phyloP scores from a whole-genome alignment of 306 rosid genomes.

The Vigna angularis region DNA sequence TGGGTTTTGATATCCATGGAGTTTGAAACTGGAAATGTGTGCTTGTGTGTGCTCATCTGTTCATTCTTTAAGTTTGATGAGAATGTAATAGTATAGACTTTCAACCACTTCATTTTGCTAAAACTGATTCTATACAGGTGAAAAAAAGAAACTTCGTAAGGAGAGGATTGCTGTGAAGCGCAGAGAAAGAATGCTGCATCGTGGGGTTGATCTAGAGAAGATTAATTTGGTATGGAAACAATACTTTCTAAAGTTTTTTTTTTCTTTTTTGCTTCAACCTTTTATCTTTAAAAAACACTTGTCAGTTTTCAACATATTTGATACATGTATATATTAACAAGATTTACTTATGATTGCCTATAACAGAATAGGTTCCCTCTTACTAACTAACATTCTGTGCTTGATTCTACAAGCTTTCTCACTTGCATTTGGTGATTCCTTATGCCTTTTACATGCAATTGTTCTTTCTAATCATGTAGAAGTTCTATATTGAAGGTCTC shows the following conservation, averaged over 20 bases:
- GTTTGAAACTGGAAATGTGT: slow-evolving; percentile 28
- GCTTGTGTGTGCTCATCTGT: background rate
- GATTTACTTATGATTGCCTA: background rate
- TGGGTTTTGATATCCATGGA: slow-evolving; percentile 23
- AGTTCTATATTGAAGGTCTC: slow-evolving; percentile 1
- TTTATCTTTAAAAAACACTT: background rate
- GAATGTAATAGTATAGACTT: slow-evolving; percentile 15
- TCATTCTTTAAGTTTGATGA: slow-evolving; percentile 21
- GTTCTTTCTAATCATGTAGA: slow-evolving; percentile 13
- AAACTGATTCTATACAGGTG: slow-evolving; percentile 59
- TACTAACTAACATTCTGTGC: background rate
- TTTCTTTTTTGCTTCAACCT: slow-evolving; percentile 25
- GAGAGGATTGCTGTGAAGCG: slow-evolving; percentile 76
- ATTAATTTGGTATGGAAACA: slow-evolving; percentile 66
- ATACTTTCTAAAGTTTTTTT: slow-evolving; percentile 26
- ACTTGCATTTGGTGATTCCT: background rate
- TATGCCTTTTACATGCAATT: slow-evolving; percentile 17
- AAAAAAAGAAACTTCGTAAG: slow-evolving; percentile 79
- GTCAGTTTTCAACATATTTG: background rate
- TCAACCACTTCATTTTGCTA: slow-evolving; percentile 26
- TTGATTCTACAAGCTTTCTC: slow-evolving; percentile 13
- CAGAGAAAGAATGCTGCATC: slow-evolving; percentile 72
- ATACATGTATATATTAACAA: background rate
- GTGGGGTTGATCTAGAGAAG: slow-evolving; percentile 82
- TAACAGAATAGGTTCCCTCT: background rate